Evolutionary conservation across 257 asterid genomes (phyloP).

Genomic region (Rhazya stricta): DNA sequence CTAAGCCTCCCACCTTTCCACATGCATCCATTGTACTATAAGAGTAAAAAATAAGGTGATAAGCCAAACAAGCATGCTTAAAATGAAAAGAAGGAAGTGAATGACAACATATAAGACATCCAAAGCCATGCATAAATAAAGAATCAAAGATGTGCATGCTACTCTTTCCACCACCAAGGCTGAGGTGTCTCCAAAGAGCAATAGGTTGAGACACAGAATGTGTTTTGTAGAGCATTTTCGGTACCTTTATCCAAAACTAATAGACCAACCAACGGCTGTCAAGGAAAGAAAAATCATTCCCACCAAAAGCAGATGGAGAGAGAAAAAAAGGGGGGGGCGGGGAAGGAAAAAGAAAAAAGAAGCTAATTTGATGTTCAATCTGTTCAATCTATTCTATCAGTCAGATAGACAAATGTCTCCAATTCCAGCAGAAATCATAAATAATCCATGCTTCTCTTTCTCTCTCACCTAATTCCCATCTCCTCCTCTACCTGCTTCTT

Average conservation of each 20-base stretch:
- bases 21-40: conserved; percentile 88
- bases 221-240: background rate
- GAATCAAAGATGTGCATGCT: background rate
- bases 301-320: background rate
- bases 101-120: background rate
- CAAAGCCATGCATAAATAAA: background rate
- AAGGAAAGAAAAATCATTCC: background rate
- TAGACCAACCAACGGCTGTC: background rate
- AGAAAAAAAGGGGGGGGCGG: too few species aligned
- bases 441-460: background rate
- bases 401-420: background rate
- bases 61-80: background rate
- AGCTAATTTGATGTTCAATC: background rate
- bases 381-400: background rate
- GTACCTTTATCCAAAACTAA: background rate
- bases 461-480: background rate
- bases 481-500: background rate
- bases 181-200: background rate
- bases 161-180: background rate
- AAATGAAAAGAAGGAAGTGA: background rate
- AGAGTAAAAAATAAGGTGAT: conserved; percentile 13
- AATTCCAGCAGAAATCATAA: background rate
- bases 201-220: background rate
- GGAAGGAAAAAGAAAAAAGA: background rate
- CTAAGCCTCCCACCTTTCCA: conserved; percentile 92